Percentiles rank a stretch among this genome's conserved stretches.
phyloP scores from a whole-genome alignment of 2,329 filamentous ascomycete genomes.

The Colletotrichum sp. region DNA sequence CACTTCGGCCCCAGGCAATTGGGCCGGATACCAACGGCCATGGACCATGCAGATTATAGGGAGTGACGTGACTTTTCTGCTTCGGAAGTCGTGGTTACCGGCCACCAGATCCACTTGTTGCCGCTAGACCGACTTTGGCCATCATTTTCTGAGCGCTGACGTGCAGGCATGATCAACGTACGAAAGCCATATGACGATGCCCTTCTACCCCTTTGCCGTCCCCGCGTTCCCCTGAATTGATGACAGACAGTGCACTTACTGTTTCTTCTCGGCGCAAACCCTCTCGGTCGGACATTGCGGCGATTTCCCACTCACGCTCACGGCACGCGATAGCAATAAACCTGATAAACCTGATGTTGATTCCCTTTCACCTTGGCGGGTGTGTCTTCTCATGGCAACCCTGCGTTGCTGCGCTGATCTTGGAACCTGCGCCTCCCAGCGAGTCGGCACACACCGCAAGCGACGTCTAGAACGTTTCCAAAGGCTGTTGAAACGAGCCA shows the following conservation, averaged over 20 bases:
- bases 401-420: background rate
- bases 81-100: background rate
- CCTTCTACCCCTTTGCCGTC: background rate
- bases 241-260: background rate
- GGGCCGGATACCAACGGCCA: background rate
- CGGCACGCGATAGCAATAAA: background rate
- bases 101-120: background rate
- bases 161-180: background rate
- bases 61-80: background rate
- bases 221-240: background rate
- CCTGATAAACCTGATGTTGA: background rate
- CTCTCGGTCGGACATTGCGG: background rate
- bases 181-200: background rate
- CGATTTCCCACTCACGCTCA: background rate
- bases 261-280: background rate
- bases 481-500: background rate
- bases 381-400: background rate
- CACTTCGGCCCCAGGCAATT: background rate
- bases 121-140: background rate
- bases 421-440: background rate
- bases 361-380: background rate
- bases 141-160: background rate
- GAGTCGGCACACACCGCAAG: background rate
- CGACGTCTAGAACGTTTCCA: background rate
- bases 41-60: background rate